A percentile compares a stretch with the other conserved stretches of the same genome.
Conservation (phyloP, 139 green algal genomes). For the Asterochloris sp. region DNA sequence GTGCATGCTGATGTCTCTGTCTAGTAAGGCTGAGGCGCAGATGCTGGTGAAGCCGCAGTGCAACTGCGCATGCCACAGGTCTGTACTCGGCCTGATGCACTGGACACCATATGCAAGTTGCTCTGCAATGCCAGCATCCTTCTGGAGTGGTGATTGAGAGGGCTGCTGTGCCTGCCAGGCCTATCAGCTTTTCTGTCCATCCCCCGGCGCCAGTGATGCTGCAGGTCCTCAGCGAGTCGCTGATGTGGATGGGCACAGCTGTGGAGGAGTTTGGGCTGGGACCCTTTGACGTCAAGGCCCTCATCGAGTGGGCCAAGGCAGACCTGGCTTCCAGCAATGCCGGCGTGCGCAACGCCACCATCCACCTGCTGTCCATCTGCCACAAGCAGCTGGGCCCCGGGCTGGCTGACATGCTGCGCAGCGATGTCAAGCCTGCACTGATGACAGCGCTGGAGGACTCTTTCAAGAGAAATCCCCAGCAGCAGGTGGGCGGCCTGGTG, state of each 20-base stretch:
- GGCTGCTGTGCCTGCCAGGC: too few relatives aligned
- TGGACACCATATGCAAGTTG: too few relatives aligned
- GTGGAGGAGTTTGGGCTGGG: slow-evolving; percentile 85
- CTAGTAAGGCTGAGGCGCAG: too few relatives aligned
- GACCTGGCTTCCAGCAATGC: slow-evolving; percentile 80
- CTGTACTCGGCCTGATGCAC: too few relatives aligned
- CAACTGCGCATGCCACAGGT: too few relatives aligned
- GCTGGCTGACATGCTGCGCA: slow-evolving; percentile 42
- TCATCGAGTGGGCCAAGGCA: slow-evolving; percentile 74
- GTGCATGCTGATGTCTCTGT: too few relatives aligned
- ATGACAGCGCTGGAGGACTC: slow-evolving; percentile 83
- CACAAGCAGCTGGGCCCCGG: slow-evolving; percentile 59
- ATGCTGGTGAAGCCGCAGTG: too few relatives aligned
- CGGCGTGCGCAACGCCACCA: slow-evolving; percentile 70
- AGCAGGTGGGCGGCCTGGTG: slow-evolving; percentile 16
- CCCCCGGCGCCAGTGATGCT: neutral
- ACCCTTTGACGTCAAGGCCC: slow-evolving; percentile 53
- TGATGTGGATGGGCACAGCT: slow-evolving; percentile 77
- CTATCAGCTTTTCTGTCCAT: too few relatives aligned
- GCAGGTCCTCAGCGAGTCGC: slow-evolving; percentile 76
- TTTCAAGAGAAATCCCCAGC: slow-evolving; percentile 78
- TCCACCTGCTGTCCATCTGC: slow-evolving; percentile 50
- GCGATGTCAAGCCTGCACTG: slow-evolving; percentile 90
- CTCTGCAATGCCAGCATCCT: too few relatives aligned
- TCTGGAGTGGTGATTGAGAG: too few relatives aligned